phyloP scores from a whole-genome alignment of 805 yeast genomes.

The Nakazawaea siamensis region DNA sequence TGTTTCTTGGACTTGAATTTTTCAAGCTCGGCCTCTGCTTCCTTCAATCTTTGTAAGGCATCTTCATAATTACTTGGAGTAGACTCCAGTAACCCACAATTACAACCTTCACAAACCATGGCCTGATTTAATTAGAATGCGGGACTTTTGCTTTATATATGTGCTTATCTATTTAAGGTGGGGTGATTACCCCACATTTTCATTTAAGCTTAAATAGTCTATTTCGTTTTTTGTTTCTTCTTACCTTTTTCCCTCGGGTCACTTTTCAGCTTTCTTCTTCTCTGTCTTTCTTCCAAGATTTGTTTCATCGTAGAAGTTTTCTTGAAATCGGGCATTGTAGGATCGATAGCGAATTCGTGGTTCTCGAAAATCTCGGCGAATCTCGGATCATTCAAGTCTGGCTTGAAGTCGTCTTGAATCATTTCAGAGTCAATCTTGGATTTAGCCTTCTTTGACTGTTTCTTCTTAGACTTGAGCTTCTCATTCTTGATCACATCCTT shows the following conservation, averaged over 20 bases:
- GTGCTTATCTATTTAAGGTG: no score
- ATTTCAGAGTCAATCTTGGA: constrained; percentile 45
- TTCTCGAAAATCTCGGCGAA: constrained; percentile 77
- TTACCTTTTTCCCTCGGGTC: not conserved
- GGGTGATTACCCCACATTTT: no score
- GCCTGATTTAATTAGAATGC: no score
- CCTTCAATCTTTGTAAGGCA: constrained; percentile 12
- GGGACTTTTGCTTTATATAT: no score
- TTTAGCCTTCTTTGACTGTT: constrained; percentile 34
- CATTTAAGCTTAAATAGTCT: no score
- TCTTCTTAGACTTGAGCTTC: constrained; percentile 45
- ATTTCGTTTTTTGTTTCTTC: not conserved
- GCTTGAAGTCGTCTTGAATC: constrained; percentile 43
- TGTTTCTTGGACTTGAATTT: constrained; percentile 1
- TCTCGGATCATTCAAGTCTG: constrained; percentile 78
- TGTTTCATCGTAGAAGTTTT: constrained; percentile 82
- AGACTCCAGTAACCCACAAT: constrained; percentile 14
- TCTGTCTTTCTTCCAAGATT: constrained; percentile 67
- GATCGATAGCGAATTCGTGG: constrained; percentile 91
- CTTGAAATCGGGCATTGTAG: constrained; percentile 84
- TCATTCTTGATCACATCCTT: constrained; percentile 71
- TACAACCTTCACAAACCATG: constrained; percentile 19
- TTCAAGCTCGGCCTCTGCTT: constrained; percentile 7
- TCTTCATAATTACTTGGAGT: constrained; percentile 12
- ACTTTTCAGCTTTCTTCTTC: constrained; percentile 26